Conservation (phyloP, 257 asterid species). For the Solanum paucissectum region DNA sequence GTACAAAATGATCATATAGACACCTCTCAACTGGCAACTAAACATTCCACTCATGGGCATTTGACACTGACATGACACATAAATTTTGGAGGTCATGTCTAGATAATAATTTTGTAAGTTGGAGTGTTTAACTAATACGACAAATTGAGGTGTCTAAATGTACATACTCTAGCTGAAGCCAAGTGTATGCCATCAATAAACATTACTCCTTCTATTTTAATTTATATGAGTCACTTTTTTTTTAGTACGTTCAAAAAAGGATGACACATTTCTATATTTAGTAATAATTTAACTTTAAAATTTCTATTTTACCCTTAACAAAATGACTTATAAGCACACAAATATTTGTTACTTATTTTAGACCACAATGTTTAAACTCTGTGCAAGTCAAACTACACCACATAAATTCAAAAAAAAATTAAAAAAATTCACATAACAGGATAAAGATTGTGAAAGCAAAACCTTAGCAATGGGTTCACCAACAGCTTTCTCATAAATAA, state of each 20-base stretch:
- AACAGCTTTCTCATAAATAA: slow-evolving; percentile 72
- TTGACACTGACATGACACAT: background rate
- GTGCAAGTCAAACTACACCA: background rate
- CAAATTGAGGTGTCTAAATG: background rate
- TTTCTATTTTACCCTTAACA: no score
- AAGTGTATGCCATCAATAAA: background rate
- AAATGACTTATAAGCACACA: background rate
- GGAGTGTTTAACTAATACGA: background rate
- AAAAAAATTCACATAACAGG: background rate
- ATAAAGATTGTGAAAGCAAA: background rate
- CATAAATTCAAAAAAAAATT: background rate
- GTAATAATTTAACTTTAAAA: no score
- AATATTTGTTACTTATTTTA: background rate
- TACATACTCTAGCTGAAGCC: background rate
- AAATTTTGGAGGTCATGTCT: no score
- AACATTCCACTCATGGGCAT: background rate
- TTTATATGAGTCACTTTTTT: background rate
- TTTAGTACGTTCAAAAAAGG: accelerated
- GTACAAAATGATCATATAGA: background rate
- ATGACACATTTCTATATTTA: no score
- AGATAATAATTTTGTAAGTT: background rate
- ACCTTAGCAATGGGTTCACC: slow-evolving; percentile 98
- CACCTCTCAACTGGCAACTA: background rate
- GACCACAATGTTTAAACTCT: background rate
- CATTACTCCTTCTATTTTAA: background rate